Evolutionary conservation across 345 rosid genomes (phyloP), one percentile per base, ranked within the genome.

Genomic region (Syzygium grande): DNA sequence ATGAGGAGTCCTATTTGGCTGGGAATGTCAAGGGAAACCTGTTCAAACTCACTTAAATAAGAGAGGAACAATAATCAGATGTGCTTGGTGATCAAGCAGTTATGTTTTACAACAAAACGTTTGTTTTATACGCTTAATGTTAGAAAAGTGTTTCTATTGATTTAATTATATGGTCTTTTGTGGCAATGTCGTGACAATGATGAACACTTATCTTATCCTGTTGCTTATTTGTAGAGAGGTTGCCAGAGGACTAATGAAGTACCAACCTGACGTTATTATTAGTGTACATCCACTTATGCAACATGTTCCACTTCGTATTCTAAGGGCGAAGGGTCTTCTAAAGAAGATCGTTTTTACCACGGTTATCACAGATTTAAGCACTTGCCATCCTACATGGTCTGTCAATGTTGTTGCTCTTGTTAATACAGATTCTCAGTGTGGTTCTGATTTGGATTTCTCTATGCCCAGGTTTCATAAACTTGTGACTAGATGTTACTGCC

Each of bases 271-370:
- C 89, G 93, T 98, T 83, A 97, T 98, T 90, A 94, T 97, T 61
- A 98, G 99, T 87, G 99, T 98, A 38, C 99, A 98, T 92, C 99
- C 99, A 6, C 92, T 98, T 87, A 96, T 98, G 99, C 99, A 98
- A 88, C 99, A 98, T 51, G 99, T 98, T 89, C 99, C 99, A 52
- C 98, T 98, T 90, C 98, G 99, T 87, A 92, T 98, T 88, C 89
- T 98, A 92, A 95, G 94, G 93, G 92, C 97, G 34, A 98, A 94
- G 89, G 99, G 99, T 63, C 96, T 97, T 89, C 87, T 98, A 87
- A 77, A 96, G 85, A 98, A 98, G 92, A 97, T 97, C 30, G 98
- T 95, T 83, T 98, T 98, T 90, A 96, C 99, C 30, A 98, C 99
- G 1, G 99, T 97, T 84, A 88, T 98, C 87, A 98, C 99, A 43